These are phyloP conservation scores for Angomonas deanei DNA, from an alignment of 208 protist genomes.

Conservation along the genomic window DNA sequence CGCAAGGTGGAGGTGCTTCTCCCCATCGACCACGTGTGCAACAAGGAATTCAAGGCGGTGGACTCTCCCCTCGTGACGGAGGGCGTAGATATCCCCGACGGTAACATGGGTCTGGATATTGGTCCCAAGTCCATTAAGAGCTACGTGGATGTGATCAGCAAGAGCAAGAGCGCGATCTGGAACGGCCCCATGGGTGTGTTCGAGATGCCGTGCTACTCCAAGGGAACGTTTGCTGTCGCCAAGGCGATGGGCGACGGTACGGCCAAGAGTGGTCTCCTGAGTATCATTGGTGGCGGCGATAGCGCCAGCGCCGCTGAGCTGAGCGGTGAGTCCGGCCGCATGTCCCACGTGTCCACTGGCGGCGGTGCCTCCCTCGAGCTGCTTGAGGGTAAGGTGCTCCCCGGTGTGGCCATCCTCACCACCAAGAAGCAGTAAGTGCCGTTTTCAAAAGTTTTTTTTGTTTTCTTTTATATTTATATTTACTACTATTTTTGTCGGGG, in stretches of 20 bases:
- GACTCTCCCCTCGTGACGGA: conserved; percentile 67
- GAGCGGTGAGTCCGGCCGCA: conserved; percentile 83
- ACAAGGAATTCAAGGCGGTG: conserved; percentile 88
- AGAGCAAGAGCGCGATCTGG: conserved; percentile 95
- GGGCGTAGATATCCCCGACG: conserved; percentile 67
- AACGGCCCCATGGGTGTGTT: conserved; percentile 98
- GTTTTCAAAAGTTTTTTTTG: not conserved
- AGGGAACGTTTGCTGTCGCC: conserved; percentile 89
- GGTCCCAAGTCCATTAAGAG: conserved; percentile 88
- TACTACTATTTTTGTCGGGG: too few relatives aligned
- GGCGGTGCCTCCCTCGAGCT: conserved; percentile 99
- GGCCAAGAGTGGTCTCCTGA: conserved; percentile 58
- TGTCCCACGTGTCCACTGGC: conserved; percentile 98
- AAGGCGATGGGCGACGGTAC: conserved; percentile 70
- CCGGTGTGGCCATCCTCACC: conserved; percentile 85
- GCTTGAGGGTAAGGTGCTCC: conserved; percentile 96
- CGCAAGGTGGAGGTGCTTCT: conserved; percentile 96
- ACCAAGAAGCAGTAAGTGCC: too few relatives aligned
- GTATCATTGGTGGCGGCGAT: conserved; percentile 96
- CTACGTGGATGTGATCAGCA: conserved; percentile 75
- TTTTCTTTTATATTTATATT: not conserved
- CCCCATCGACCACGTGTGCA: conserved; percentile 96
- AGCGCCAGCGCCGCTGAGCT: conserved; percentile 93
- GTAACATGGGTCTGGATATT: conserved; percentile 95
- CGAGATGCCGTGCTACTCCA: conserved; percentile 95